phyloP scores from a whole-genome alignment of 2,329 filamentous ascomycete species.

The Phialocephala subalpina region DNA sequence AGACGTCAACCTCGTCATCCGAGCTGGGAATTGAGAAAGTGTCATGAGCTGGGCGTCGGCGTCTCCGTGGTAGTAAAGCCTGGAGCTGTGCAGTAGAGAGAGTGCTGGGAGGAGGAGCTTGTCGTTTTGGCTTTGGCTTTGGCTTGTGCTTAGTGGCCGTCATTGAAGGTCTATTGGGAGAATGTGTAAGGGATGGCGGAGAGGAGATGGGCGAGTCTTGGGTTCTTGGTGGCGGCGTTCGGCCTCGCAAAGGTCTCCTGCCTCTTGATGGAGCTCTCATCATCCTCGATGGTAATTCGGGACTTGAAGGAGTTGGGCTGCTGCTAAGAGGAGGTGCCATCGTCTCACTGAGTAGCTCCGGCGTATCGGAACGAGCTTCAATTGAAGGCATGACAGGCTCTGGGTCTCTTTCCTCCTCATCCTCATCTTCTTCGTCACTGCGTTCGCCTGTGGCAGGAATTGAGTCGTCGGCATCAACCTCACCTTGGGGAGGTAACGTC shows the following conservation, averaged over 20 bases:
- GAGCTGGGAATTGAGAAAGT: slow-evolving; percentile 52
- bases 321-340: slow-evolving; percentile 46
- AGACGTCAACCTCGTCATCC: slow-evolving; percentile 55
- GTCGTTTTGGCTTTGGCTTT: slow-evolving; percentile 24
- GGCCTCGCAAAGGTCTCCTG: slow-evolving; percentile 34
- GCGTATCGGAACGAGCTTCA: slow-evolving; percentile 35
- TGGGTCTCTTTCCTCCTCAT: slow-evolving; percentile 20
- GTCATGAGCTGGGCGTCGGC: slow-evolving; percentile 40
- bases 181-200: slow-evolving; percentile 72
- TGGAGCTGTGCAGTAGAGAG: slow-evolving; percentile 48
- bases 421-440: slow-evolving; percentile 32
- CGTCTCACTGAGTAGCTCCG: slow-evolving; percentile 43
- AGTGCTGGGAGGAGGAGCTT: slow-evolving; percentile 34
- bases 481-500: slow-evolving; percentile 22
- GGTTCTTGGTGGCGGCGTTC: slow-evolving; percentile 38
- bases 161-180: slow-evolving; percentile 56
- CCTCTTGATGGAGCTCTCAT: slow-evolving; percentile 33
- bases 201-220: slow-evolving; percentile 56
- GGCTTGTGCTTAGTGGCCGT: slow-evolving; percentile 26
- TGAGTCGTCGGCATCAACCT: slow-evolving; percentile 31
- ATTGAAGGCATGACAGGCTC: slow-evolving; percentile 32
- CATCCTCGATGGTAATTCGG: slow-evolving; percentile 28
- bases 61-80: slow-evolving; percentile 45
- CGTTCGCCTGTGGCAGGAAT: slow-evolving; percentile 37
- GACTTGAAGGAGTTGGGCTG: slow-evolving; percentile 36